phyloP scores from a whole-genome alignment of 1,284 basidiomycete genomes.

The Puccinia polysora region DNA sequence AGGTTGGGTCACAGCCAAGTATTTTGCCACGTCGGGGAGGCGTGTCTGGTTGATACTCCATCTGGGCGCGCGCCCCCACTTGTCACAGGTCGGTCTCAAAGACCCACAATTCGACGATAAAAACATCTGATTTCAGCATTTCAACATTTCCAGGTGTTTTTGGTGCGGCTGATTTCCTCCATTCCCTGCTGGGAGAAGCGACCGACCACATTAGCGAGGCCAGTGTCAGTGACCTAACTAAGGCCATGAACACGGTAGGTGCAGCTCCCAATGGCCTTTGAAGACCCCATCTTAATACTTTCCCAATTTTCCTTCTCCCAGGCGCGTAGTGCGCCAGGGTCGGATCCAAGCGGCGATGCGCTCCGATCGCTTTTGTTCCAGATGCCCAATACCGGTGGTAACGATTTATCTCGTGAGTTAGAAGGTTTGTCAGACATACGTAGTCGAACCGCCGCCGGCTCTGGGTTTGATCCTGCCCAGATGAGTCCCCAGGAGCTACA shows the following conservation, averaged over 20 bases:
- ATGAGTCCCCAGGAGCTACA: constrained; percentile 88
- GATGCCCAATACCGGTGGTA: constrained; percentile 56
- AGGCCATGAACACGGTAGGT: constrained; percentile 63
- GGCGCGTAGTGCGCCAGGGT: constrained; percentile 40
- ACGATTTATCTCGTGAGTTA: constrained; percentile 62
- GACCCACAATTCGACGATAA: background rate
- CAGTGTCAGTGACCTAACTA: constrained; percentile 80
- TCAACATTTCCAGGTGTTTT: constrained; percentile 30
- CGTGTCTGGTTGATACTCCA: constrained; percentile 69
- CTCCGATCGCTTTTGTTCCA: constrained; percentile 51
- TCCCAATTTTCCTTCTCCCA: constrained; percentile 41
- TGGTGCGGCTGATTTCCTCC: constrained; percentile 44
- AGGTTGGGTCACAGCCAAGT: constrained; percentile 70
- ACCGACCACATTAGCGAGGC: constrained; percentile 62
- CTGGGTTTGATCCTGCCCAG: constrained; percentile 59
- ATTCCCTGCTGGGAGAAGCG: constrained; percentile 57
- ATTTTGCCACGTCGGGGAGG: constrained; percentile 81
- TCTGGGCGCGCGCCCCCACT: constrained; percentile 75
- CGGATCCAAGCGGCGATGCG: constrained; percentile 45
- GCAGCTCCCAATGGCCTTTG: constrained; percentile 2
- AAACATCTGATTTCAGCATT: background rate
- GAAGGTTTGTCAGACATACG: constrained; percentile 68
- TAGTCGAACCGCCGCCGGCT: constrained; percentile 55
- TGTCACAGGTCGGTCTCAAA: constrained; percentile 77
- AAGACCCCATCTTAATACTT: too few relatives aligned